Evolutionary conservation across 2,329 filamentous ascomycete genomes (phyloP).

Genomic region (Aspergillus piperis): DNA sequence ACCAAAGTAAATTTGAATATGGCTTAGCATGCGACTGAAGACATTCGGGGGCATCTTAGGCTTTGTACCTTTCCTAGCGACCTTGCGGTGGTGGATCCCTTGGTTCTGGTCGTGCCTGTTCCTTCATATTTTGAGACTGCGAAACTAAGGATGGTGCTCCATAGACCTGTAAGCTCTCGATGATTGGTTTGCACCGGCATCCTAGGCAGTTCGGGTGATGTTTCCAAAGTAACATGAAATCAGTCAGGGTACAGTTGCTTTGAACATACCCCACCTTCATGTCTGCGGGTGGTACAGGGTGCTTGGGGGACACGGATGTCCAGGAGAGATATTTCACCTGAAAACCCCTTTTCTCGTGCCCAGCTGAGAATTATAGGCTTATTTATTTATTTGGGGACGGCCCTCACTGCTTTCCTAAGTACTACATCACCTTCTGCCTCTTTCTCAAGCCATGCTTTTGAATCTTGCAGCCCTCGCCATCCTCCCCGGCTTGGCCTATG

Average conservation of each 20-base stretch:
- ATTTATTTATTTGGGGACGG: not conserved
- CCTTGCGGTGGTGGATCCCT: not conserved
- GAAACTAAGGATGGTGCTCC: not conserved
- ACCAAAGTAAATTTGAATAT: too few relatives aligned
- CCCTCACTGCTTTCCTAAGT: not conserved
- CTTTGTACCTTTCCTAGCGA: too few relatives aligned
- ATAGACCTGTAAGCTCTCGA: not conserved
- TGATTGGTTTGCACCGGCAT: not conserved
- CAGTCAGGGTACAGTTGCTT: not conserved
- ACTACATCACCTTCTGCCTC: not conserved
- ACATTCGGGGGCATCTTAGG: too few relatives aligned
- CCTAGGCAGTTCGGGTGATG: not conserved
- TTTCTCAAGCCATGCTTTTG: not conserved
- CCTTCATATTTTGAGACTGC: not conserved
- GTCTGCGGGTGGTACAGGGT: not conserved
- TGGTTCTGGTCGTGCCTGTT: not conserved
- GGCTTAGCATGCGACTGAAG: too few relatives aligned
- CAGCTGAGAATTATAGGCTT: not conserved
- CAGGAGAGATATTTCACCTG: not conserved
- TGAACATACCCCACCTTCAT: not conserved
- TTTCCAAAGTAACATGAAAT: not conserved
- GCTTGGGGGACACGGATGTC: not conserved
- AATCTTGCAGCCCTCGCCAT: not conserved
- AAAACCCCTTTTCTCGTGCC: too few relatives aligned
- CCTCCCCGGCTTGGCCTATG: conserved; percentile 20